Percentiles rank a stretch among this genome's conserved stretches.
Conservation (phyloP, 2,329 filamentous ascomycete species). For the Pochonia chlamydosporia region DNA sequence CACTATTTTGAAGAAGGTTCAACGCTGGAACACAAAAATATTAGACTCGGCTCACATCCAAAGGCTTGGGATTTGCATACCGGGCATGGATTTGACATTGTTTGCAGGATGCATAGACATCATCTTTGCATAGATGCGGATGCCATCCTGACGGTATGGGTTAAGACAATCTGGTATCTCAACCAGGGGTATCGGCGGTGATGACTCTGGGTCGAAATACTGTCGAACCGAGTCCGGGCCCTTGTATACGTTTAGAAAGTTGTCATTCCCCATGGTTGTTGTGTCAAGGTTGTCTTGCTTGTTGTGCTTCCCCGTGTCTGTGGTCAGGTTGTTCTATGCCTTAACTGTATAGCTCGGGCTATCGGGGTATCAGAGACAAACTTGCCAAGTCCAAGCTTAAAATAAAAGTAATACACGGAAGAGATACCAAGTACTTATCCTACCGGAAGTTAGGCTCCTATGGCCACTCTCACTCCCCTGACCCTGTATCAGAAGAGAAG, state of each 20-base stretch:
- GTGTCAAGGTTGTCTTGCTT: background rate
- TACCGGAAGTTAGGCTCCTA: background rate
- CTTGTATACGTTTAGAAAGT: slow-evolving; percentile 44
- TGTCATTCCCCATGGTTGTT: background rate
- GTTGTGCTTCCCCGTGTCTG: background rate
- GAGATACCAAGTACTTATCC: background rate
- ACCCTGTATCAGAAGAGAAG: background rate
- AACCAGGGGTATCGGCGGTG: slow-evolving; percentile 52
- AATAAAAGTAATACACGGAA: background rate
- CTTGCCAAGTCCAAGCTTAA: background rate
- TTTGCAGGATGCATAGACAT: slow-evolving; percentile 56
- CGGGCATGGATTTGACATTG: slow-evolving; percentile 58
- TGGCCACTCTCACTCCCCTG: background rate
- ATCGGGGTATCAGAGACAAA: too few species aligned
- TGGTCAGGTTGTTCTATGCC: background rate
- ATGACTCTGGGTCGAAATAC: slow-evolving; percentile 53
- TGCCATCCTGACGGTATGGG: slow-evolving; percentile 48
- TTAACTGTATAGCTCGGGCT: background rate
- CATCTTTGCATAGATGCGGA: slow-evolving; percentile 60
- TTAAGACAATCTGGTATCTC: slow-evolving; percentile 53
- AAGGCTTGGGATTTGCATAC: background rate
- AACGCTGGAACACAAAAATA: slow-evolving; percentile 15
- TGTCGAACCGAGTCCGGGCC: slow-evolving; percentile 50
- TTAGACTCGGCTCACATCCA: background rate
- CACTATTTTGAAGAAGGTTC: slow-evolving; percentile 41